Conservation (phyloP, 2,329 filamentous ascomycete species). For the Penicillium sp. region DNA sequence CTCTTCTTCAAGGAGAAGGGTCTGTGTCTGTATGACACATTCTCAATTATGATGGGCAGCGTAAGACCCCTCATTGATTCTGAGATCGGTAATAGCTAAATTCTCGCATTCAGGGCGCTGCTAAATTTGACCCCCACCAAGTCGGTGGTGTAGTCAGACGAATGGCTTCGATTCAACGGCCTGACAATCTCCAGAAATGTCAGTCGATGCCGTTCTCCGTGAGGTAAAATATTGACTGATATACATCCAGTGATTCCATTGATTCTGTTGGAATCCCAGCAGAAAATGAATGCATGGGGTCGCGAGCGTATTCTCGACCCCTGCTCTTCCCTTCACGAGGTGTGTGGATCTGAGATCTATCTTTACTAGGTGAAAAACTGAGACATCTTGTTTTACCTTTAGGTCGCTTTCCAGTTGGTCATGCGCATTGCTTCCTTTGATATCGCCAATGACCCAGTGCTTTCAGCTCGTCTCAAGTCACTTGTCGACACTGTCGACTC, state of each 20-base stretch:
- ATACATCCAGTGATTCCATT: conserved; percentile 3
- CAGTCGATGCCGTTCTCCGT: not conserved
- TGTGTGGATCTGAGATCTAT: not conserved
- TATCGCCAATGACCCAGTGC: not conserved
- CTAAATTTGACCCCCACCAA: conserved; percentile 1
- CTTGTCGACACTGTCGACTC: conserved; percentile 6
- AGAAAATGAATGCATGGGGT: conserved; percentile 2
- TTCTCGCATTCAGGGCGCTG: not conserved
- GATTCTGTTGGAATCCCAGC: conserved; percentile 4
- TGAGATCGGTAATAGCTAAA: not conserved
- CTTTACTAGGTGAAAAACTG: not conserved
- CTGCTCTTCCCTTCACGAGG: conserved; percentile 7
- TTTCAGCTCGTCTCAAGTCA: conserved; percentile 5
- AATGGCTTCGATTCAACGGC: conserved; percentile 1
- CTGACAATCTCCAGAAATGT: conserved; percentile 1
- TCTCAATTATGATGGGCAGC: conserved; percentile 1
- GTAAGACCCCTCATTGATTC: not conserved
- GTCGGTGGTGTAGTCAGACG: conserved; percentile 1
- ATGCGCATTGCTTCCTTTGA: conserved; percentile 8
- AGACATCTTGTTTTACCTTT: not conserved
- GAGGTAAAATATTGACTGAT: not conserved
- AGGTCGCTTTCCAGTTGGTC: conserved; percentile 7
- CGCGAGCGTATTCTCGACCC: conserved; percentile 1
- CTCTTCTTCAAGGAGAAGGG: conserved; percentile 4
- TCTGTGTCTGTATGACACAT: conserved; percentile 1